phyloP scores from a whole-genome alignment of 2,329 filamentous ascomycete genomes.

The Sporothrix schenckii region DNA sequence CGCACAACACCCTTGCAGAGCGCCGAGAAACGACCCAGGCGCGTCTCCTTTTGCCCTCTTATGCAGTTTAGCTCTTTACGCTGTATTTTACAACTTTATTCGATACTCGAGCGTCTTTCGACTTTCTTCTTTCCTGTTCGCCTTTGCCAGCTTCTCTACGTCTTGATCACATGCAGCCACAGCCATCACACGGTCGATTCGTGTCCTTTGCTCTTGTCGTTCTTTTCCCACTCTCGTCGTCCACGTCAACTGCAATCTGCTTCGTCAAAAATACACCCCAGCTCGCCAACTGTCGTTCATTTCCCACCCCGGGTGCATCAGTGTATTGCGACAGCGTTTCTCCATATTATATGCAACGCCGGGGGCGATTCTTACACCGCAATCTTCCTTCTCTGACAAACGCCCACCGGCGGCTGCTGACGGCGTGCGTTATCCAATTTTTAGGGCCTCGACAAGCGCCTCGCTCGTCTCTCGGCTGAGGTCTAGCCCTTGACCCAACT shows the following conservation, averaged over 20 bases:
- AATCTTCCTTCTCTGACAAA: constrained; percentile 30
- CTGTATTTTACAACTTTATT: constrained; percentile 16
- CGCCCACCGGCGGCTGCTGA: constrained; percentile 23
- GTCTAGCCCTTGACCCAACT: constrained; percentile 31
- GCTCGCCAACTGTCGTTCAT: constrained; percentile 27
- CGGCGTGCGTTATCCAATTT: not conserved
- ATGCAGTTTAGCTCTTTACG: not conserved
- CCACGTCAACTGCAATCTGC: not conserved
- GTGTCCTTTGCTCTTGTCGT: not conserved
- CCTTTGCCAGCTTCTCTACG: not conserved
- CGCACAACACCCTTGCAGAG: constrained; percentile 23
- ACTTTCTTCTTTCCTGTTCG: not conserved
- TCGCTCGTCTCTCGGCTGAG: constrained; percentile 18
- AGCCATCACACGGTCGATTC: not conserved
- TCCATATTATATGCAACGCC: constrained; percentile 33
- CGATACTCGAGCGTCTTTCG: constrained; percentile 6
- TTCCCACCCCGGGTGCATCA: constrained; percentile 27
- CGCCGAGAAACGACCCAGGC: constrained; percentile 18
- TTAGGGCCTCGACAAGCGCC: constrained; percentile 21
- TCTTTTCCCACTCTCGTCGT: constrained; percentile 2
- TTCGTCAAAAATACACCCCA: not conserved
- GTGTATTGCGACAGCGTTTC: constrained; percentile 23
- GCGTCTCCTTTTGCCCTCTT: constrained; percentile 17
- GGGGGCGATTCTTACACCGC: constrained; percentile 27
- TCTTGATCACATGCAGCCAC: constrained; percentile 17